These are phyloP conservation scores for Puccinellia tenuiflora DNA, from an alignment of 176 grass and related monocot species.

Conservation along the genomic window DNA sequence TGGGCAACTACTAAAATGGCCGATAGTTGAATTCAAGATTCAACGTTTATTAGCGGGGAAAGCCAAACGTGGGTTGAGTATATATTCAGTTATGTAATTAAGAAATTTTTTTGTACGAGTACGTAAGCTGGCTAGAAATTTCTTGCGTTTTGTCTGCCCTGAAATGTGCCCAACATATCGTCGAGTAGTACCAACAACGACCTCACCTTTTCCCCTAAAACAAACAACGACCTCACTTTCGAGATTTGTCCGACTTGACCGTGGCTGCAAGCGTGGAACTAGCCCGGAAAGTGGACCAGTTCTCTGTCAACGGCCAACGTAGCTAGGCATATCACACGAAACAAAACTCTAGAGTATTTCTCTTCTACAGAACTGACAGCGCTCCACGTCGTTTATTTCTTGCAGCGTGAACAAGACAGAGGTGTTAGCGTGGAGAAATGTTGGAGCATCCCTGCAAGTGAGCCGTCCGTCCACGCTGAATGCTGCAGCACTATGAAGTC, in stretches of 20 bases:
- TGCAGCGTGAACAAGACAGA: too few relatives aligned
- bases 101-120: background rate
- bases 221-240: background rate
- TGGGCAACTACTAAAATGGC: too few relatives aligned
- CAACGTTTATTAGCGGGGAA: too few relatives aligned
- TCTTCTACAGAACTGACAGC: too few relatives aligned
- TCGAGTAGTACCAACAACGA: background rate
- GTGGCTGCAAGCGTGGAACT: background rate
- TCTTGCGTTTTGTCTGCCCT: background rate
- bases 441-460: too few relatives aligned
- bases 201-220: background rate
- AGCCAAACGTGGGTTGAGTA: too few relatives aligned
- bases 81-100: background rate
- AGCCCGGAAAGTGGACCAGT: background rate
- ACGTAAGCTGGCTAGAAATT: background rate
- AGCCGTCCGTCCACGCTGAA: too few relatives aligned
- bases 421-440: too few relatives aligned
- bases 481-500: too few relatives aligned
- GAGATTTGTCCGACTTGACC: constrained; percentile 6
- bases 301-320: background rate
- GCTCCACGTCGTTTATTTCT: too few relatives aligned
- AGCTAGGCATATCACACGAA: background rate
- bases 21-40: too few relatives aligned
- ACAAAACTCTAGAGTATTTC: too few relatives aligned
- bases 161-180: background rate